A percentile compares a stretch with the other conserved stretches of the same genome.
These are phyloP conservation scores for Malassezia furfur DNA, from an alignment of 1,284 basidiomycete genomes.

Conservation along the genomic window DNA sequence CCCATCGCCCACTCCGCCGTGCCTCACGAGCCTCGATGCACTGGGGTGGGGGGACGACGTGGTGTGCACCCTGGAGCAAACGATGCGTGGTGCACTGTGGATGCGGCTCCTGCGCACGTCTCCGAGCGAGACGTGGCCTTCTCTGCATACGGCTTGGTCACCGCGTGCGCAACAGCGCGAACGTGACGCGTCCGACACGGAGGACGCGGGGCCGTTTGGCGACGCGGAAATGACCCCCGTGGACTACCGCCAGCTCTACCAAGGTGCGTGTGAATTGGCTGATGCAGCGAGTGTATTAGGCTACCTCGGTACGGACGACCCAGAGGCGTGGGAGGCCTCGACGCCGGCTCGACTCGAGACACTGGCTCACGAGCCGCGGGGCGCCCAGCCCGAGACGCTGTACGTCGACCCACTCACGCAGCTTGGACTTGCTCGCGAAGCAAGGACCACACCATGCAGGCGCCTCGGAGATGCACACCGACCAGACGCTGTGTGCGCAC, in stretches of 20 bases:
- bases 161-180: background rate
- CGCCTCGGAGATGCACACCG: background rate
- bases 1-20: background rate
- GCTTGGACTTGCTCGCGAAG: background rate
- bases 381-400: background rate
- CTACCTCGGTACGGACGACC: conserved; percentile 2
- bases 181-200: background rate
- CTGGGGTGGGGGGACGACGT: background rate
- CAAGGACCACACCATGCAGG: background rate
- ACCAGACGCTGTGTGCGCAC: background rate
- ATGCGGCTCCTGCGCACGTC: background rate
- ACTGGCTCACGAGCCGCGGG: too few species aligned
- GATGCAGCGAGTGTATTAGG: background rate
- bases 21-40: background rate
- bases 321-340: background rate
- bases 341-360: background rate
- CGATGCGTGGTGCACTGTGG: background rate
- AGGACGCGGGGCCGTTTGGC: conserved; percentile 15
- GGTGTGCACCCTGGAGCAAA: conserved; percentile 1
- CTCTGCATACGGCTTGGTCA: background rate
- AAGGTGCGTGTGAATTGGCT: background rate
- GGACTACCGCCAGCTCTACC: conserved; percentile 10
- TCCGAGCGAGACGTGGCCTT: background rate
- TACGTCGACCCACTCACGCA: background rate
- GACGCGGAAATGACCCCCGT: conserved; percentile 8